These are phyloP conservation scores for Lentinula edodes DNA, from an alignment of 768 basidiomycete species.

Conservation along the genomic window DNA sequence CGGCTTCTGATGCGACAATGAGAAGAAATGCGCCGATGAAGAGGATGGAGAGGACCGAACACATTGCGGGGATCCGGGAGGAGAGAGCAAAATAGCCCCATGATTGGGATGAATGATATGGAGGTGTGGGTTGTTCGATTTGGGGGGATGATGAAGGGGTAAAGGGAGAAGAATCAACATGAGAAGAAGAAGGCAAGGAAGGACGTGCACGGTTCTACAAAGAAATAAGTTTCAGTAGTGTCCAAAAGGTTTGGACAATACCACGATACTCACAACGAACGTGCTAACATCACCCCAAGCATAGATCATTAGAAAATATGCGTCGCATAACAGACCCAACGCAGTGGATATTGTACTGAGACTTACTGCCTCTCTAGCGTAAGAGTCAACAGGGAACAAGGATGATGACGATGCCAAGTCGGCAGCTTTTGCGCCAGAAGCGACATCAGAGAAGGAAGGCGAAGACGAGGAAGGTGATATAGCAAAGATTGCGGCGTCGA, in stretches of 20 bases:
- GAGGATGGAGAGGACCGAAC: slow-evolving; percentile 51
- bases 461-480: slow-evolving; percentile 43
- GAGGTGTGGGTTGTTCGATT: background rate
- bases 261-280: slow-evolving; percentile 41
- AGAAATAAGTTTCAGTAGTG: too few relatives aligned
- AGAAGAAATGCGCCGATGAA: slow-evolving; percentile 57
- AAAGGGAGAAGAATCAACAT: background rate
- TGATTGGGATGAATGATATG: slow-evolving; percentile 16
- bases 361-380: slow-evolving; percentile 49
- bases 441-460: background rate
- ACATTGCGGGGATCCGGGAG: slow-evolving; percentile 56
- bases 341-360: slow-evolving; percentile 56
- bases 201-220: background rate
- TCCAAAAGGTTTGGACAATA: too few relatives aligned
- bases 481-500: slow-evolving; percentile 58
- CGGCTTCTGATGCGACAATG: slow-evolving; percentile 56
- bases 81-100: slow-evolving; percentile 57
- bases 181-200: background rate
- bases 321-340: slow-evolving; percentile 56
- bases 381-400: slow-evolving; percentile 33
- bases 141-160: background rate
- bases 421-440: background rate
- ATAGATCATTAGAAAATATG: slow-evolving; percentile 65
- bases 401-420: background rate
- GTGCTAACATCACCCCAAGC: slow-evolving; percentile 43